A percentile compares a stretch with the other conserved stretches of the same genome.
Conservation (phyloP, 768 basidiomycete genomes). For the Gautieria morchelliformis region DNA sequence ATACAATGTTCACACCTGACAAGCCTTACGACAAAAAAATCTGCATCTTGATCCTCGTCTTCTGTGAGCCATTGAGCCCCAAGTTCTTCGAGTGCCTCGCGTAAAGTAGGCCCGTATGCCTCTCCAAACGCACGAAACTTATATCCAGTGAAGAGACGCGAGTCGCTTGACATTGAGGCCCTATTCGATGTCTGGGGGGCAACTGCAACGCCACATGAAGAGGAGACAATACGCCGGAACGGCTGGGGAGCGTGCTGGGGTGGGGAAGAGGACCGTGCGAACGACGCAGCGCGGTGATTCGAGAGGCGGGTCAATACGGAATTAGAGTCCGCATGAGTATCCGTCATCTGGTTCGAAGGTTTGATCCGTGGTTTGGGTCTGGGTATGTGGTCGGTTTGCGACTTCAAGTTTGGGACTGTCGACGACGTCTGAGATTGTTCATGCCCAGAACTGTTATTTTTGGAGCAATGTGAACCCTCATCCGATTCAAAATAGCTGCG, state of each 20-base stretch:
- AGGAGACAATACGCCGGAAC: conserved; percentile 31
- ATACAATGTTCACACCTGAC: conserved; percentile 43
- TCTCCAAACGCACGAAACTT: conserved; percentile 58
- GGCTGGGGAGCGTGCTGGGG: conserved; percentile 27
- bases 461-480: neutral
- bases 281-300: conserved; percentile 49
- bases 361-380: neutral
- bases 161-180: neutral
- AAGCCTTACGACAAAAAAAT: conserved; percentile 62
- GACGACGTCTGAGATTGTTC: no score
- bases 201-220: neutral
- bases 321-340: neutral
- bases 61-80: conserved; percentile 42
- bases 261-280: conserved; percentile 29
- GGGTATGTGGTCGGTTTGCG: neutral
- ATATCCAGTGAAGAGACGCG: conserved; percentile 42
- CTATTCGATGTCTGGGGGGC: neutral
- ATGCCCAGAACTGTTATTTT: neutral
- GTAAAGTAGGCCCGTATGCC: conserved; percentile 48
- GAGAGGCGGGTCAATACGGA: conserved; percentile 30
- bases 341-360: neutral
- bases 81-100: conserved; percentile 46
- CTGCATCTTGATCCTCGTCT: conserved; percentile 39
- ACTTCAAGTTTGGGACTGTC: neutral
- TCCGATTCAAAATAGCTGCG: neutral